Evolutionary conservation across 306 rosid species (phyloP).

Genomic region (Vicia faba): DNA sequence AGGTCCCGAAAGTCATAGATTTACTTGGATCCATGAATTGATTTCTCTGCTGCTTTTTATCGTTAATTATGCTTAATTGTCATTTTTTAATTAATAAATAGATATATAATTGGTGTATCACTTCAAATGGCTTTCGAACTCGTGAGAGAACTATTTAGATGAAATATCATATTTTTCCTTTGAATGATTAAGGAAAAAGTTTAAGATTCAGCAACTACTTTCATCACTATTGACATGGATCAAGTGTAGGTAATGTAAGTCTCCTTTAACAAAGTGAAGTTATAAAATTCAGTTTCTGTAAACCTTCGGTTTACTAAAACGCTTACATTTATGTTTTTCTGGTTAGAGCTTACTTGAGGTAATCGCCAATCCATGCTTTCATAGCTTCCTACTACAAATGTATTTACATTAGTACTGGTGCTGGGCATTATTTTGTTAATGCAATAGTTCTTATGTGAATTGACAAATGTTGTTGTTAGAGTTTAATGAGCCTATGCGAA

Average conservation of each 20-base stretch:
- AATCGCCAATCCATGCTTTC: too few species aligned
- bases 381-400: too few species aligned
- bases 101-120: slow-evolving; percentile 28
- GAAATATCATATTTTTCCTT: slow-evolving; percentile 28
- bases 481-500: neutral
- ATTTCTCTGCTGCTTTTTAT: slow-evolving; percentile 24
- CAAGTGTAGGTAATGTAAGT: slow-evolving; percentile 29
- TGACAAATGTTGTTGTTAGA: too few species aligned
- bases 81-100: slow-evolving; percentile 17
- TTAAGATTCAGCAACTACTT: slow-evolving; percentile 16
- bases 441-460: too few species aligned
- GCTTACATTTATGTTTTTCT: neutral
- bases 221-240: slow-evolving; percentile 15
- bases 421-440: too few species aligned
- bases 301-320: slow-evolving; percentile 1
- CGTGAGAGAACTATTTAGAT: slow-evolving; percentile 9
- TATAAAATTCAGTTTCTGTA: slow-evolving; percentile 17
- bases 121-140: slow-evolving; percentile 24
- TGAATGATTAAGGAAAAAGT: slow-evolving; percentile 28
- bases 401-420: too few species aligned
- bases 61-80: slow-evolving; percentile 20
- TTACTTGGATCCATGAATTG: slow-evolving; percentile 12
- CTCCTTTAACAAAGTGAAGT: slow-evolving; percentile 1
- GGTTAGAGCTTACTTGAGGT: neutral
- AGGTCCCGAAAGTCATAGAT: slow-evolving; percentile 31